Base-by-base conservation (phyloP, 768 basidiomycete species). In the Kwoniella sp. region DNA sequence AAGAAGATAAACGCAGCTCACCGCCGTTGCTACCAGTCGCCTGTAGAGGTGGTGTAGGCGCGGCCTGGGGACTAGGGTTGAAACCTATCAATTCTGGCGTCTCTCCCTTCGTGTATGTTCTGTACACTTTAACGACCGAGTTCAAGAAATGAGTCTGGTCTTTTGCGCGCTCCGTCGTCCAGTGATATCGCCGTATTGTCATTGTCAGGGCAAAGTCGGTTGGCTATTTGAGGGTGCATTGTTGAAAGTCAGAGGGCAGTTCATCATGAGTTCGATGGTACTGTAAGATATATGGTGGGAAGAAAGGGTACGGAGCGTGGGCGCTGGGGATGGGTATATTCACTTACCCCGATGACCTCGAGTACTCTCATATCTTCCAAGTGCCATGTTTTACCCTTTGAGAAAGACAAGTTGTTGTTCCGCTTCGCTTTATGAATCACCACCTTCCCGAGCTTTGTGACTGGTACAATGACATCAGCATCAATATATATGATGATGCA, bases 311-410 rank as follows among this genome's bases (percentile, higher is more conserved):
- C n/a, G n/a, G n/a, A n/a, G n/a, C n/a, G n/a, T n/a, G n/a, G n/a
- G n/a, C n/a, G n/a, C n/a, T n/a, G n/a, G n/a, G n/a, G n/a, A n/a
- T n/a, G n/a, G n/a, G n/a, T n/a, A n/a, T n/a, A n/a, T 2, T 22
- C 13, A 74, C 80, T 63, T 53, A 95, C 93, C 75, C 84, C 85
- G 36, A 85, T 63, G 51, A 95, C 88, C 68, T 94, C 88, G 49
- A 99, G 77, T 40, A 82, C 86, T 66, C 90, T 85, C 70, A 98
- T 83, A 79, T 97, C 94, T 46, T 86, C 79, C 53, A 98, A 81
- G 64, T 83, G 85, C 96, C 96, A 99, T 1, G 95, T 92, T 83
- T 99, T 99, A 6, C 96, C 96, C 52, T 98, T 91, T 8, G 92
- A 96, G 80, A 95, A 98, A 0, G 91, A 86, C 33, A 90, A 89